Evolutionary conservation across 441 rosid species (phyloP).

Genomic region (Euphorbia schlechtendalii): DNA sequence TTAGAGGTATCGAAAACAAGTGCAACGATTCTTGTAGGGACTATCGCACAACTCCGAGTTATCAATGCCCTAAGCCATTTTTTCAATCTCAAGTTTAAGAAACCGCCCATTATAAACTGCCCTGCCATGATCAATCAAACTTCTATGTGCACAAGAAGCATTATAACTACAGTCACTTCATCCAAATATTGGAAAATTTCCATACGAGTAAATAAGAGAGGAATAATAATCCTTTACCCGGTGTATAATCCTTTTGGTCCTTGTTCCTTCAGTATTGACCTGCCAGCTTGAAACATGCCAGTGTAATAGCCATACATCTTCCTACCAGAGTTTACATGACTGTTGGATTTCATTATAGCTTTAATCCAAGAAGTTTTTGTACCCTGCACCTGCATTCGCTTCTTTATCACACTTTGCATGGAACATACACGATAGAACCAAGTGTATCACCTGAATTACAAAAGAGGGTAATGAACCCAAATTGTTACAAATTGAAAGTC

Average conservation of each 20-base stretch:
- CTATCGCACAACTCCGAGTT: too few relatives aligned
- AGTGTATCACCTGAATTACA: slow-evolving; percentile 78
- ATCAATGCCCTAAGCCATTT: too few relatives aligned
- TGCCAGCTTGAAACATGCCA: slow-evolving; percentile 84
- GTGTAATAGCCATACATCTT: slow-evolving; percentile 69
- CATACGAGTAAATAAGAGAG: neutral
- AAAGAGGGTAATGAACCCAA: neutral
- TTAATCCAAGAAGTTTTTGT: slow-evolving; percentile 68
- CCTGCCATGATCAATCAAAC: slow-evolving; percentile 10
- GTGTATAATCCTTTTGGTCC: slow-evolving; percentile 81
- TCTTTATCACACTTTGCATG: slow-evolving; percentile 96
- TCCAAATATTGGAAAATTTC: neutral
- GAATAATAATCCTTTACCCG: slow-evolving; percentile 44
- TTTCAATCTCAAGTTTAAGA: too few relatives aligned
- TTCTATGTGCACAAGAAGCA: neutral
- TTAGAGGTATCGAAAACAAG: too few relatives aligned
- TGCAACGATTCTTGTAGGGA: too few relatives aligned
- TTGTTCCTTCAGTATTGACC: slow-evolving; percentile 79
- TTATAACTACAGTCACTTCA: neutral
- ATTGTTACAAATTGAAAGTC: too few relatives aligned
- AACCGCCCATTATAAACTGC: too few relatives aligned
- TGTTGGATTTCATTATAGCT: slow-evolving; percentile 32
- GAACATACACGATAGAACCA: slow-evolving; percentile 86
- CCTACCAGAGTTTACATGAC: slow-evolving; percentile 37
- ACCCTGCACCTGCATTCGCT: slow-evolving; percentile 97